A percentile compares a stretch with the other conserved stretches of the same genome.
Evolutionary conservation across 768 basidiomycete species (phyloP).

Genomic region (Tricholoma bakamatsutake): DNA sequence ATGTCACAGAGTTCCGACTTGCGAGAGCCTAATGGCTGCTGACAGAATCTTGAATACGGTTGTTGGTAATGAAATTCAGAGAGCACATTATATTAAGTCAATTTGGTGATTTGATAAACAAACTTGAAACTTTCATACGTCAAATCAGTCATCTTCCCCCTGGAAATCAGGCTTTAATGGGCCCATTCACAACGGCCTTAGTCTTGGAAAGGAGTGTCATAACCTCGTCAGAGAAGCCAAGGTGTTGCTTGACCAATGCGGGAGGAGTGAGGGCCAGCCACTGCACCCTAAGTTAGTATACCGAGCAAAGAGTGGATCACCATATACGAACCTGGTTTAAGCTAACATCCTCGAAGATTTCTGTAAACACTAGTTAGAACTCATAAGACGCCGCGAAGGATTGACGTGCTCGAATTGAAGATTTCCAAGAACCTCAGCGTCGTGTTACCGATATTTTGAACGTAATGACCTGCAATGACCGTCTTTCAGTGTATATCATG

Average conservation of each 20-base stretch:
- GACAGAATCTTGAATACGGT: no score
- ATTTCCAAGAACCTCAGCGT: conserved; percentile 44
- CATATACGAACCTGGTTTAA: conserved; percentile 26
- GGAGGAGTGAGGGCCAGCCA: conserved; percentile 40
- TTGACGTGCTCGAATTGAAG: conserved; percentile 32
- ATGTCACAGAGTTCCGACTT: no score
- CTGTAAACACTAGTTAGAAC: conserved; percentile 7
- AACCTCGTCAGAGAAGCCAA: conserved; percentile 32
- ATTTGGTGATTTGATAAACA: no score
- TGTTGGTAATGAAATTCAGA: no score
- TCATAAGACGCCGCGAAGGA: conserved; percentile 8
- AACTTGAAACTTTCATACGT: no score
- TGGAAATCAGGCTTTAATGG: background rate
- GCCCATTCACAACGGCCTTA: conserved; percentile 33
- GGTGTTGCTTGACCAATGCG: conserved; percentile 38
- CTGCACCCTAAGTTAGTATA: background rate
- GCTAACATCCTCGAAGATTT: conserved; percentile 17
- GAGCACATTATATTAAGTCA: no score
- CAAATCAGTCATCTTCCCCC: background rate
- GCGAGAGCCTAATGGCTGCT: no score
- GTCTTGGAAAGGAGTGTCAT: conserved; percentile 32
- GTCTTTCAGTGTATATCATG: conserved; percentile 5
- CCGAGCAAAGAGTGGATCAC: background rate
- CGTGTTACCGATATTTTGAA: conserved; percentile 48
- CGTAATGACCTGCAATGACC: conserved; percentile 37